Base-by-base conservation (phyloP, 257 asterid genomes). In the Capsicum baccatum region DNA sequence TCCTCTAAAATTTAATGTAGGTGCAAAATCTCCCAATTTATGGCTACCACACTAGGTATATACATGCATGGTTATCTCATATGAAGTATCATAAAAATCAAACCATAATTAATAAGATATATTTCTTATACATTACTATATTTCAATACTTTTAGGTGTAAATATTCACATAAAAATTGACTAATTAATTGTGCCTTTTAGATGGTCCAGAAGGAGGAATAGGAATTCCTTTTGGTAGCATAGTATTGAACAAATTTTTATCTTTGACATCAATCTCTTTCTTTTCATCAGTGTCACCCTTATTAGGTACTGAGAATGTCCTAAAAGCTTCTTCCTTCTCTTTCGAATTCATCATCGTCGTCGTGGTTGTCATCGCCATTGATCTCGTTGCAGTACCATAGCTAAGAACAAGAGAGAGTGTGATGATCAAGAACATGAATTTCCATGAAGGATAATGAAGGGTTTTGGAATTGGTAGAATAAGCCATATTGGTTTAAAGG, bases 131-230 rank as follows among this genome's bases (percentile, higher is more conserved):
- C 17, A 52, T 52, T 56, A 39, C 44, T 39, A 3, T 42, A 66
- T 79, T 63, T 88, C 89, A 88, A 19, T 59, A 59, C 8, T 54
- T 79, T 79, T 54, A 48, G 17, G 89, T 88, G 12, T 12, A n/a
- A 2, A 87, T 81, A 13, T 70, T 70, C 4, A 42, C 62, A 39
- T 39, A 39, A 39, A 3, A 39, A 39, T 39, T 26, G 33, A 26
- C 33, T 39, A 39, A 39, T 57, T 14, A 42, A 74, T 91, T 91
- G 79, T 89, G 94, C 83, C 89, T 81, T 79, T 85, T 82, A 70
- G 93, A 91, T 8, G 94, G 94, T 82, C 59, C 94, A 60, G 91
- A 86, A 60, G 94, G 94, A 39, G 94, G 91, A 83, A 91, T 60
- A 1, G 87, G 92, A 14, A 82, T 89, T 1, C 73, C 80, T 83